Evolutionary conservation across 1,139 yeast genomes (phyloP).

Genomic region (Magnusiomyces ingens): DNA sequence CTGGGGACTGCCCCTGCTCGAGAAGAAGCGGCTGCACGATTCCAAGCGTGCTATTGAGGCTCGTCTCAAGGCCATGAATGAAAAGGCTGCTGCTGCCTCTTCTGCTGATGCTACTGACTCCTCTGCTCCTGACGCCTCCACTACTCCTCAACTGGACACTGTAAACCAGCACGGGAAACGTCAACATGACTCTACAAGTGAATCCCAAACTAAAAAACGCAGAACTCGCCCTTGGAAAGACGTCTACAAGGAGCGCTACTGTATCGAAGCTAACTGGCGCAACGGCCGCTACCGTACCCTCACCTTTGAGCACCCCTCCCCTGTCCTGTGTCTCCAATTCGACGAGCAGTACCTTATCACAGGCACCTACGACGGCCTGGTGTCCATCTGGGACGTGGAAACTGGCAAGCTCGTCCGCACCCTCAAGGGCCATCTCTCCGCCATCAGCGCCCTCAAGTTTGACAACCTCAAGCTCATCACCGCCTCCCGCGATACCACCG

Average conservation of each 20-base stretch:
- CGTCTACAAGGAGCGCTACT: constrained; percentile 83
- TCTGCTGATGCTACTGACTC: neutral
- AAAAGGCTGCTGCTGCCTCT: neutral
- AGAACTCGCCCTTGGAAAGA: constrained; percentile 88
- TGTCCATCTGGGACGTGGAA: constrained; percentile 82
- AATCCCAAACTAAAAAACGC: constrained; percentile 19
- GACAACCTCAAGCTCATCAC: constrained; percentile 86
- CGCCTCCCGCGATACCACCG: constrained; percentile 85
- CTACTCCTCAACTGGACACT: neutral
- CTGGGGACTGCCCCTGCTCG: constrained; percentile 92
- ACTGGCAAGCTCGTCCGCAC: constrained; percentile 74
- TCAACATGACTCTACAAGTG: neutral
- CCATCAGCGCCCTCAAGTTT: constrained; percentile 75
- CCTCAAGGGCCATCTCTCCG: constrained; percentile 75
- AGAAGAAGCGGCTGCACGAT: constrained; percentile 34
- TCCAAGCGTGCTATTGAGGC: constrained; percentile 29
- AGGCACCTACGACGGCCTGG: constrained; percentile 85
- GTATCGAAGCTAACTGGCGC: constrained; percentile 92
- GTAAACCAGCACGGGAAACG: constrained; percentile 1
- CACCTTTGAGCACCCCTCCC: constrained; percentile 76
- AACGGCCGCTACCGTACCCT: constrained; percentile 62
- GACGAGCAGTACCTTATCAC: constrained; percentile 73
- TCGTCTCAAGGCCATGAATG: constrained; percentile 19
- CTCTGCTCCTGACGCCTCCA: neutral
- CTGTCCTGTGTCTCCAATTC: constrained; percentile 80